A percentile compares a stretch with the other conserved stretches of the same genome.
phyloP scores from a whole-genome alignment of 2,329 filamentous ascomycete genomes.

The Dissoconium aciculare region DNA sequence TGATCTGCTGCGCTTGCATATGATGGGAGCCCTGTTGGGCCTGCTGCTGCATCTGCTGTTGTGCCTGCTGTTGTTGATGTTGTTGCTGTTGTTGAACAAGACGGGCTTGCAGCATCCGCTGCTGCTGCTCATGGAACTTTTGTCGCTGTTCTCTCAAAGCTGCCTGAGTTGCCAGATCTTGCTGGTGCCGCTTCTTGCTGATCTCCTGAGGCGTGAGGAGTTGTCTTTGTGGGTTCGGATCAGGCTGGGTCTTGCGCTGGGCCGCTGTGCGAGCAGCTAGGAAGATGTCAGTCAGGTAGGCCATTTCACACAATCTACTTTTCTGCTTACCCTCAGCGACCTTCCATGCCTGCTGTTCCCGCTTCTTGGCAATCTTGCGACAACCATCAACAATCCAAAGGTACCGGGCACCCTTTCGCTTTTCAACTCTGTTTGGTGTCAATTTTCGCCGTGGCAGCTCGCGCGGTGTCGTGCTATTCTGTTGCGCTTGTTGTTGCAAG shows the following conservation, averaged over 20 bases:
- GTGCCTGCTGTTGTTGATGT: constrained; percentile 30
- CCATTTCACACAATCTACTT: neutral
- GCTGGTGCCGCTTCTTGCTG: constrained; percentile 74
- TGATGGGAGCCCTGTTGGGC: constrained; percentile 21
- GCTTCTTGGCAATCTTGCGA: constrained; percentile 88
- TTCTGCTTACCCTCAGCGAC: constrained; percentile 49
- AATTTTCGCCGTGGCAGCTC: constrained; percentile 49
- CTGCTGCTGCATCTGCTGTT: constrained; percentile 29
- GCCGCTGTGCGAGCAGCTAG: constrained; percentile 48
- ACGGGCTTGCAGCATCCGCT: constrained; percentile 29
- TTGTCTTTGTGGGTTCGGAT: constrained; percentile 13
- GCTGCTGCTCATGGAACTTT: constrained; percentile 27
- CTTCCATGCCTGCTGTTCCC: constrained; percentile 73
- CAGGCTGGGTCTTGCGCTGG: constrained; percentile 53
- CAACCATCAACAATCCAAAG: constrained; percentile 84
- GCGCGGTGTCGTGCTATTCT: constrained; percentile 11
- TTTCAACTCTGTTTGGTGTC: constrained; percentile 69
- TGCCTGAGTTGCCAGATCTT: constrained; percentile 54
- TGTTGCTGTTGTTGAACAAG: constrained; percentile 25
- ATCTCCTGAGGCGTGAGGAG: constrained; percentile 73
- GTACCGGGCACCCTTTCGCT: constrained; percentile 72
- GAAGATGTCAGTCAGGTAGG: constrained; percentile 3
- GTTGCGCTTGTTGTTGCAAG: constrained; percentile 38
- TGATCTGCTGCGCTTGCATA: constrained; percentile 24
- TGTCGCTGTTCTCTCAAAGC: constrained; percentile 45